Base-by-base conservation (phyloP, 2,329 filamentous ascomycete genomes). In the Pseudovirgaria hyperparasitica region DNA sequence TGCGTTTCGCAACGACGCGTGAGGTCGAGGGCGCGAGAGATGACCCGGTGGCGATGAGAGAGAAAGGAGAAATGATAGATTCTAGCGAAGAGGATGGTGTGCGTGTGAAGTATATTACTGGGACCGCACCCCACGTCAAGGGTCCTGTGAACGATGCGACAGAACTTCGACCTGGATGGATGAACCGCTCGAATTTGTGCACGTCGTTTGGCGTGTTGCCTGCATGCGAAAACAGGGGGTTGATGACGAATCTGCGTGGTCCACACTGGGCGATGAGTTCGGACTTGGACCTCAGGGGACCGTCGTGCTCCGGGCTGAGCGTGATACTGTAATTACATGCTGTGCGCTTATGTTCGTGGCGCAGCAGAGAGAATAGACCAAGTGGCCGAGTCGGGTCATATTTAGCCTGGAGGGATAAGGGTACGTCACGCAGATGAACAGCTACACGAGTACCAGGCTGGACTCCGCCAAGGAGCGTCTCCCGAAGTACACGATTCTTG, bases 141-240 rank as follows among this genome's bases (percentile, higher is more conserved):
- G 90, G 90, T 0, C 80, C 90, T 41, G 86, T 78, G 54, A 94
- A 93, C 8, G 78, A 81, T 6, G 86, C 90, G 14, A 96, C 77
- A 4, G 82, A 82, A 6, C 82, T 87, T 41, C 84, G 78, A 4
- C 90, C 90, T 0, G 90, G 86, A 52, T 96, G 85, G 5, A 96
- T 60, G 60, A 73, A 98, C 16, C 87, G 78, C 54, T 84, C 81
- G 57, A 85, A 96, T 55, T 98, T 98, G 68, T 96, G 86, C 9
- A 98, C 86, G 48, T 98, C 79, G 59, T 96, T 96, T 25, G 84
- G 82, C 1, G 87, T 94, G 47, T 78, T 84, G 30, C 86, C 87
- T n/a, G 72, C 66, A 47, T 82, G 73, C 0, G 86, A 94, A 63
- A 87, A 94, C 23, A 96, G 22, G 8, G 90, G 90, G 45, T 90